A percentile compares a stretch with the other conserved stretches of the same genome.
These are phyloP conservation scores for Zymoseptoria crescenta DNA, from an alignment of 2,329 filamentous ascomycete genomes.

Conservation along the genomic window DNA sequence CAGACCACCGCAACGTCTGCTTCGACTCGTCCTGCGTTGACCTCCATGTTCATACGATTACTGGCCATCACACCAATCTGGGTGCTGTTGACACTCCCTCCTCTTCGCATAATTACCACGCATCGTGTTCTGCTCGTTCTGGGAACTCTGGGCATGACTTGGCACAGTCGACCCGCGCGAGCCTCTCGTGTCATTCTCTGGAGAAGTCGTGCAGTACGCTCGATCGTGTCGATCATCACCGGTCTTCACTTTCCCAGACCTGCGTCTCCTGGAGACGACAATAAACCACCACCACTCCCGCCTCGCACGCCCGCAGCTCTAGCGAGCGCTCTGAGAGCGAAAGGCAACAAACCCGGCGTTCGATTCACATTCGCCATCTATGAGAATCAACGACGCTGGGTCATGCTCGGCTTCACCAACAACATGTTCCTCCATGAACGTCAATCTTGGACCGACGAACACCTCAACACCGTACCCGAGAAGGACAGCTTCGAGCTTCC, in stretches of 20 bases:
- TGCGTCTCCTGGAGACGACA: conserved; percentile 27
- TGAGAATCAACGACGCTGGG: conserved; percentile 92
- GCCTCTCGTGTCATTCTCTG: conserved; percentile 83
- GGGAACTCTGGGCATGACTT: conserved; percentile 82
- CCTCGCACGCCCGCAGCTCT: conserved; percentile 13
- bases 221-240: conserved; percentile 63
- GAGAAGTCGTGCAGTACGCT: conserved; percentile 71
- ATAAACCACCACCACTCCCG: conserved; percentile 17
- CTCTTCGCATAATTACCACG: conserved; percentile 76
- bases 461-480: conserved; percentile 69
- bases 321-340: conserved; percentile 34
- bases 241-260: conserved; percentile 63
- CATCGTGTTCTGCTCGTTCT: conserved; percentile 73
- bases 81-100: conserved; percentile 74
- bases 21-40: conserved; percentile 82
- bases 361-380: conserved; percentile 95
- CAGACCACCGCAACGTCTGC: conserved; percentile 85
- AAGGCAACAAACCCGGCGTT: conserved; percentile 56
- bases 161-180: conserved; percentile 81
- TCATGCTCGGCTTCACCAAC: conserved; percentile 90
- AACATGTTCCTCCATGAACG: conserved; percentile 87
- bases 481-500: conserved; percentile 66
- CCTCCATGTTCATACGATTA: conserved; percentile 80
- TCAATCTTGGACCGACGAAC: conserved; percentile 90
- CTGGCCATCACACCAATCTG: conserved; percentile 82